Evolutionary conservation across 2,329 filamentous ascomycete species (phyloP), one percentile per base, ranked within the genome.

Genomic region (Apiospora saccharicola): DNA sequence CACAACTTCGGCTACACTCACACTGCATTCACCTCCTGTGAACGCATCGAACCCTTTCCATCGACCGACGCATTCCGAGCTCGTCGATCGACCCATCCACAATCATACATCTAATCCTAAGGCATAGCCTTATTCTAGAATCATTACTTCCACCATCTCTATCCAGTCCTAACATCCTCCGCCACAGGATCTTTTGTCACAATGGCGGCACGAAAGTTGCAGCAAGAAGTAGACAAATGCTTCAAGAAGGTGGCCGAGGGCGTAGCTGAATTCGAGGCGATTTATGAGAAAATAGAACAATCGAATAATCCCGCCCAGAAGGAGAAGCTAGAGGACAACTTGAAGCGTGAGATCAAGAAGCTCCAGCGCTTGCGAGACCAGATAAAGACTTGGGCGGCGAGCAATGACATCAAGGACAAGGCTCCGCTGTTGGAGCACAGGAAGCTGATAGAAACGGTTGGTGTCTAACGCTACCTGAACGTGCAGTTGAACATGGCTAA

Each of bases 311-410:
- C 93, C 71, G 94, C 96, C 74, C 96, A 98, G 85, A 98, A 98
- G 83, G 96, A 98, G 85, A 99, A 98, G 87, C 90, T 97, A 70
- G 96, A 99, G 84, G 96, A 99, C 85, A 94, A 96, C 82, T 89
- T 99, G 77, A 99, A 99, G 87, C 94, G 96, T 82, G 96, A 99
- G 86, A 98, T 98, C 90, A 99, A 99, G 91, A 99, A 99, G 89
- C 91, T 99, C 72, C 96, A 99, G 85, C 90, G 96, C 79, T 92
- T 96, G 83, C 93, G 96, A 80, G 96, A 99, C 83, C 96, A 98
- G 87, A 98, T 99, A 87, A 99, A 99, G 87, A 97, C 96, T 89
- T 99, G 96, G 96, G 95, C 96, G 3, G 94, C 95, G 72, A 95
- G 94, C 85, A 98, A 98, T 87, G 96, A 99, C 82, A 97, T 99